Evolutionary conservation across 192 early-diverging fungal genomes (phyloP).

Genomic region (Mortierella antarctica): DNA sequence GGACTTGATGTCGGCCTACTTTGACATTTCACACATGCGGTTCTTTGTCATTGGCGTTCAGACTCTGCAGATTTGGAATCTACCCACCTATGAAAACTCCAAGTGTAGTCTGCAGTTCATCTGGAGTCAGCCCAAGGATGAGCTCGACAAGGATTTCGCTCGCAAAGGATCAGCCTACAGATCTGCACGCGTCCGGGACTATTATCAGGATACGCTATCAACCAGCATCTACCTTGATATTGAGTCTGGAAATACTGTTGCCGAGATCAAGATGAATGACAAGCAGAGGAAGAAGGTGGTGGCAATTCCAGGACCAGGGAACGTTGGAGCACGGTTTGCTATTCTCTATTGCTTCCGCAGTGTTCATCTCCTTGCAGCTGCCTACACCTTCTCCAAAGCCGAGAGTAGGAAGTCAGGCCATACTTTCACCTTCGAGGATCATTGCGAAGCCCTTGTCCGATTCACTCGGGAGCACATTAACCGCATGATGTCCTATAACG

Average conservation of each 20-base stretch:
- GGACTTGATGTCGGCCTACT: constrained; percentile 27
- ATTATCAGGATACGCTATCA: constrained; percentile 22
- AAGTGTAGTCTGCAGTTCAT: constrained; percentile 47
- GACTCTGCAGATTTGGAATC: constrained; percentile 46
- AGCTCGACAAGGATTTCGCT: background rate
- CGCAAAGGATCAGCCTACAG: constrained; percentile 8
- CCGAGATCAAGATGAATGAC: constrained; percentile 45
- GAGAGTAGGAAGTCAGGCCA: constrained; percentile 23
- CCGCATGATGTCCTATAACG: constrained; percentile 37
- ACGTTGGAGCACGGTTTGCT: constrained; percentile 33
- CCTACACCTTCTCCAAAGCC: constrained; percentile 18
- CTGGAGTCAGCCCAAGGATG: constrained; percentile 50
- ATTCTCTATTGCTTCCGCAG: constrained; percentile 41
- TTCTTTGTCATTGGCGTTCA: constrained; percentile 35
- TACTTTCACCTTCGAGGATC: constrained; percentile 45
- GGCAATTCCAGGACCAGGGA: constrained; percentile 30
- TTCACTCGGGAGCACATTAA: constrained; percentile 51
- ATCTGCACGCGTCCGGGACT: constrained; percentile 27
- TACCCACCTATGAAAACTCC: constrained; percentile 29
- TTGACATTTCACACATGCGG: constrained; percentile 24
- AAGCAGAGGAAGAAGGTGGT: constrained; percentile 17
- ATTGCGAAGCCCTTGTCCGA: constrained; percentile 37
- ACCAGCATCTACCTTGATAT: constrained; percentile 20
- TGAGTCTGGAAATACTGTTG: constrained; percentile 10
- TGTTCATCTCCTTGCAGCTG: constrained; percentile 36